Percentiles rank a stretch among this genome's conserved stretches.
These are phyloP conservation scores for Diplodia mutila DNA, from an alignment of 2,329 filamentous ascomycete species.

Conservation along the genomic window DNA sequence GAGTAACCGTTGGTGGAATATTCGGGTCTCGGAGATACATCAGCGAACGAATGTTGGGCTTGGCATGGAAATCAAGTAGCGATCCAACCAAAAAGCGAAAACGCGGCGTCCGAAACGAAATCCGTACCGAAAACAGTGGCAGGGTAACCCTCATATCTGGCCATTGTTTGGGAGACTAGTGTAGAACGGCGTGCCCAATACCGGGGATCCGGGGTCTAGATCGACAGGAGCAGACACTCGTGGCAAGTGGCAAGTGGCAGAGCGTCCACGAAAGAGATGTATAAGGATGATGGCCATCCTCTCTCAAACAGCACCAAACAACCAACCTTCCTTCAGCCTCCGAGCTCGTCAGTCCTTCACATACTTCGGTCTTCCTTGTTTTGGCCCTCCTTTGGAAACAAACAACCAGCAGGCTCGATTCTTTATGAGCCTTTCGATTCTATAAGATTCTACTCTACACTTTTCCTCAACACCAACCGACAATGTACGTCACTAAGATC, in stretches of 20 bases:
- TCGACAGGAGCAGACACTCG: not conserved
- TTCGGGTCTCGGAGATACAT: not conserved
- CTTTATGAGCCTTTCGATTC: not conserved
- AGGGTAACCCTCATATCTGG: not conserved
- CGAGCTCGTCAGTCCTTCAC: not conserved
- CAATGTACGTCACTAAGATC: slow-evolving; percentile 6
- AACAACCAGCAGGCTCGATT: not conserved
- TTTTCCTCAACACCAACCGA: not conserved
- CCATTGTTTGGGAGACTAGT: not conserved
- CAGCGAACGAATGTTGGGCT: not conserved
- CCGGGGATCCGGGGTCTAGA: not conserved
- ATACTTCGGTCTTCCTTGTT: not conserved
- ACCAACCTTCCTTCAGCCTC: not conserved
- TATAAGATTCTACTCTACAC: not conserved
- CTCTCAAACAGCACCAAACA: not conserved
- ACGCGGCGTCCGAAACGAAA: not conserved
- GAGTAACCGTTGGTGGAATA: not conserved
- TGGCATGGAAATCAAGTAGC: not conserved
- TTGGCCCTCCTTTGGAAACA: slow-evolving; percentile 7
- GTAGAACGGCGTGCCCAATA: not conserved
- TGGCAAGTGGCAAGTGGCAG: not conserved
- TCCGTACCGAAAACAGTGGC: not conserved
- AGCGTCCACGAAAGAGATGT: not conserved
- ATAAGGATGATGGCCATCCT: not conserved
- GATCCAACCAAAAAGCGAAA: not conserved